Conservation (phyloP, 2,329 filamentous ascomycete genomes). For the Colletotrichum lentis region DNA sequence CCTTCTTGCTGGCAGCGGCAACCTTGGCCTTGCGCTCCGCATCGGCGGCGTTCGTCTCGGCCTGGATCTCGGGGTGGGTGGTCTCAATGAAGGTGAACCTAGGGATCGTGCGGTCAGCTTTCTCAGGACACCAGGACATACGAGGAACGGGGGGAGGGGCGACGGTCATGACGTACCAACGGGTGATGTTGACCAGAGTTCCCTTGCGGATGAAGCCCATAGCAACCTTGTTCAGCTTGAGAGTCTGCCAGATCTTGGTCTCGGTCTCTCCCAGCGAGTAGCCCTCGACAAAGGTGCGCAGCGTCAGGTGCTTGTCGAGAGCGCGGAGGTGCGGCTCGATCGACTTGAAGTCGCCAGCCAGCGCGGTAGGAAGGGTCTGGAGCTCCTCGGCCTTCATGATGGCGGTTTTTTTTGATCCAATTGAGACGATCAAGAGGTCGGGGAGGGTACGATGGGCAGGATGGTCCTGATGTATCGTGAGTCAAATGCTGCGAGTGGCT, state of each 20-base stretch:
- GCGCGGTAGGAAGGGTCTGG: constrained; percentile 58
- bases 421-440: constrained; percentile 26
- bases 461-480: constrained; percentile 37
- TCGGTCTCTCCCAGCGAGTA: constrained; percentile 81
- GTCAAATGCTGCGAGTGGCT: constrained; percentile 37
- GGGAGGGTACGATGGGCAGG: constrained; percentile 11
- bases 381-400: constrained; percentile 68
- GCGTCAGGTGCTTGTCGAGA: constrained; percentile 85
- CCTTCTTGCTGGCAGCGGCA: constrained; percentile 74
- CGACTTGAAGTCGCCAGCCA: constrained; percentile 79
- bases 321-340: constrained; percentile 77
- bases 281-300: constrained; percentile 86
- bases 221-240: constrained; percentile 86
- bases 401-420: constrained; percentile 34
- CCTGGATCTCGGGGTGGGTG: constrained; percentile 77
- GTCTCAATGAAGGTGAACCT: constrained; percentile 81
- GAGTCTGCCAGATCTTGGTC: constrained; percentile 81
- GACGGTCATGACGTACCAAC: constrained; percentile 64
- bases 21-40: constrained; percentile 75
- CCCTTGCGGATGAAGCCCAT: constrained; percentile 82
- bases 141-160: no score
- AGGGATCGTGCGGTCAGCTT: constrained; percentile 5
- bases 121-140: not conserved
- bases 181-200: constrained; percentile 75
- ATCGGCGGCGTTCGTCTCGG: constrained; percentile 74